Base-by-base conservation (phyloP, 2,329 filamentous ascomycete species). In the Sporothrix sp. region DNA sequence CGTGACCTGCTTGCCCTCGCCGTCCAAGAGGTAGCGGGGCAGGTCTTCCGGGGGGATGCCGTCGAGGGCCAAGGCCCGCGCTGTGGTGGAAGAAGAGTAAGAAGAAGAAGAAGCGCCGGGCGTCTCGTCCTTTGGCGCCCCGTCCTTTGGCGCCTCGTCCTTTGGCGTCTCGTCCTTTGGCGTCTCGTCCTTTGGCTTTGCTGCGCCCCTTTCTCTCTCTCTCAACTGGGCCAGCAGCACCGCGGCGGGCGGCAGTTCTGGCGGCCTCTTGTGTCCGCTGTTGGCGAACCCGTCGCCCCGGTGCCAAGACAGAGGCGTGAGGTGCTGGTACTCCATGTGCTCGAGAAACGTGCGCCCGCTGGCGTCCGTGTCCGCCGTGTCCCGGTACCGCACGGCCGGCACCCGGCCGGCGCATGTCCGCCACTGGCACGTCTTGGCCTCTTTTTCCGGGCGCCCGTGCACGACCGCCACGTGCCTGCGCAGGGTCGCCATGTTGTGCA, bases 401-500 rank as follows among this genome's bases (percentile, higher is more conserved):
- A 27, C 21, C 36, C 37, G 53, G 37, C 39, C 48, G 10, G 58
- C 61, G 56, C 74, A 78, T 18, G 61, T 63, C 6, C 61, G 62
- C 71, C 72, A 77, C 35, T 57, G 60, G 48, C 67, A 72, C 33
- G 57, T 53, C 16, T 58, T 52, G 36, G 54, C 52, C 13, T 23
- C 13, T 2, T 9, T 27, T 0, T 33, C 3, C 13, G 37, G 50
- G 14, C 56, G 54, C 5, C 50, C 66, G 59, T 84, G 80, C 3
- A 81, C 68, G 13, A 70, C 57, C 16, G 63, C 59, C 13, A 83
- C 63, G 56, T 84, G 80, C 50, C 65, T 67, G 21, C 73, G 68
- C 36, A 84, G 61, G 9, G 78, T 83, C 11, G 75, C 74, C 51
- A 81, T 62, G 58, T 84, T 84, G 46, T 82, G 78, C 40, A 84